Evolutionary conservation across 176 grass and related monocot genomes (phyloP), one percentile per base, ranked within the genome.

Genomic region (Saccharum officinarum): DNA sequence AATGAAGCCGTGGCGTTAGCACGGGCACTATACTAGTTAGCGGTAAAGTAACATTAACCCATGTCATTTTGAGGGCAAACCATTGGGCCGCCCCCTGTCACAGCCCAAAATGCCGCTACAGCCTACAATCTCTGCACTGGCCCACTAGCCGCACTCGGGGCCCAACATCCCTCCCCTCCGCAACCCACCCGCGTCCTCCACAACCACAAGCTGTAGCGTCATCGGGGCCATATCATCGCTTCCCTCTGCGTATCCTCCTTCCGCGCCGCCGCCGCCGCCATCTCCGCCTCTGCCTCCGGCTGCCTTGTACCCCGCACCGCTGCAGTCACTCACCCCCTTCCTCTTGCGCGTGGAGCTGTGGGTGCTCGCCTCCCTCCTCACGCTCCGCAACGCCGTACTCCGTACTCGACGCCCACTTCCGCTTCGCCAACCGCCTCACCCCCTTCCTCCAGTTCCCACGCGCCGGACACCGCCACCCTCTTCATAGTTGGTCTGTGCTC

Each of bases 281-380:
- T 73, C 69, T 76, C 89, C 60, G 31, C 84, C 50, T 28, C 26
- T 66, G 31, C 68, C 52, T 33, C 70, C 47, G 64, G 81, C 50
- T 23, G 16, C 49, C 83, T 64, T 83, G 87, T 49, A 60, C 80
- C 52, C 84, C 34, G 76, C 85, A 42, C 81, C 85, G 62, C 63
- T 45, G 26, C 71, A 73, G 71, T 16, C 42, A 10, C 83, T 95
- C 71, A 78, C 87, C 22, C 91, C 89, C 18, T 88, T 86, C 83
- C 89, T 95, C 40, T 86, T 79, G 28, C 93, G 91, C 69, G 85
- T 98, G 76, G 93, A 98, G 87, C 83, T 98, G 41, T 98, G 95
- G 93, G 91, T 95, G 45, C 92, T 98, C 25, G 93, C 95, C 10
- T 98, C 91, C 61, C 87, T 98, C 81, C 87, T 98, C 20, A 68